These are phyloP conservation scores for Nyctanthes arbortristis DNA, from an alignment of 257 asterid species.

Conservation along the genomic window DNA sequence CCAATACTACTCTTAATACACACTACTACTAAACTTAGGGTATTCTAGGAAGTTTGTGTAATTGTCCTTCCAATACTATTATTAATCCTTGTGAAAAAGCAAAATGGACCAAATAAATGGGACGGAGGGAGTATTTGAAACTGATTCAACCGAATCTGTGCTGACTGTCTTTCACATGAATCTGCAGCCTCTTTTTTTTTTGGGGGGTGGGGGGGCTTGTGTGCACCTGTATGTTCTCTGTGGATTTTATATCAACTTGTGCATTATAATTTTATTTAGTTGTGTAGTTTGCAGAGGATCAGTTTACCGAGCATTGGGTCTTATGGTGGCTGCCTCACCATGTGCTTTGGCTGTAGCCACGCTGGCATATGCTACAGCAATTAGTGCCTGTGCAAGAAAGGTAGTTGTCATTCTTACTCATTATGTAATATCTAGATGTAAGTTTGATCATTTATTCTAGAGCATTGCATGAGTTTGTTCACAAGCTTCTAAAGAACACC, in stretches of 20 bases:
- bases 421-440: conserved; percentile 14
- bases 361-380: conserved; percentile 92
- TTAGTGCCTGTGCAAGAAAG: conserved; percentile 98
- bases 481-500: not conserved
- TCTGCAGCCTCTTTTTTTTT: not conserved
- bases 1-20: too few relatives aligned
- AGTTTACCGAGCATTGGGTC: conserved; percentile 90
- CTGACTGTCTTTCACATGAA: conserved; percentile 7
- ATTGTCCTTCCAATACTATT: too few relatives aligned
- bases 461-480: not conserved
- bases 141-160: not conserved
- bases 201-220: not conserved
- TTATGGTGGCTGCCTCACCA: conserved; percentile 99
- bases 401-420: conserved; percentile 34
- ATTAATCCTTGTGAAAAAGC: too few relatives aligned
- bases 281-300: conserved; percentile 96
- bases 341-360: conserved; percentile 99
- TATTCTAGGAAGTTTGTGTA: too few relatives aligned
- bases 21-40: too few relatives aligned
- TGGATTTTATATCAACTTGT: not conserved
- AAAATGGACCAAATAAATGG: too few relatives aligned
- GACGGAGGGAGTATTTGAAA: too few relatives aligned
- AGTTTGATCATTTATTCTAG: conserved; percentile 5
- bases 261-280: conserved; percentile 25
- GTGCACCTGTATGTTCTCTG: conserved; percentile 4